These are phyloP conservation scores for Solanum bulbocastanum DNA, from an alignment of 257 asterid genomes.

Conservation along the genomic window DNA sequence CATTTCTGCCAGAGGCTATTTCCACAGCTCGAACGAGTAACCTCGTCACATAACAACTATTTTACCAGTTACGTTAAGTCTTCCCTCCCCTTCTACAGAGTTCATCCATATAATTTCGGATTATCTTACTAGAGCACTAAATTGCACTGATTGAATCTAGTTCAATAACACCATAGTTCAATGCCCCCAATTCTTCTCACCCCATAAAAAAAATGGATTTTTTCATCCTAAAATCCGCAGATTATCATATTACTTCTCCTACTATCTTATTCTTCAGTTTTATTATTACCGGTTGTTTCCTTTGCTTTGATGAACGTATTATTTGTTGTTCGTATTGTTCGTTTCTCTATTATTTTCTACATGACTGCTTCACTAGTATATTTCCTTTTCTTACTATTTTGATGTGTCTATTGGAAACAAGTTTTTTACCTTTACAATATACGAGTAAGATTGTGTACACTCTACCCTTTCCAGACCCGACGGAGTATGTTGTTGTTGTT, in stretches of 20 bases:
- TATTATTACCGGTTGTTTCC: no score
- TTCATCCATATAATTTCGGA: background rate
- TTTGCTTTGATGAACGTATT: no score
- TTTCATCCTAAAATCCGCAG: background rate
- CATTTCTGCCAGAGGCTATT: background rate
- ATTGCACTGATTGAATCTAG: no score
- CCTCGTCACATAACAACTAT: background rate
- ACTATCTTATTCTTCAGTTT: no score
- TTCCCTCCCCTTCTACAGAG: background rate
- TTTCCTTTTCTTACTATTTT: background rate
- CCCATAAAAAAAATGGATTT: background rate
- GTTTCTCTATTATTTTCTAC: no score
- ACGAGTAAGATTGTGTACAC: background rate
- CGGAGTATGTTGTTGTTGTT: background rate
- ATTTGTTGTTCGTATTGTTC: background rate
- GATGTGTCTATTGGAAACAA: background rate
- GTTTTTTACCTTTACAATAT: background rate
- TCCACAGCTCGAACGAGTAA: background rate
- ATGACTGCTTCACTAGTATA: background rate
- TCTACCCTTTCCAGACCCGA: background rate
- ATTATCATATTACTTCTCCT: no score
- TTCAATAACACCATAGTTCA: background rate
- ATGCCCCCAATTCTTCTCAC: background rate
- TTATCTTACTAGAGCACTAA: no score
- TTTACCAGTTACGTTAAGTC: background rate